These are phyloP conservation scores for Eucommia ulmoides DNA, from an alignment of 257 asterid species.

Conservation along the genomic window DNA sequence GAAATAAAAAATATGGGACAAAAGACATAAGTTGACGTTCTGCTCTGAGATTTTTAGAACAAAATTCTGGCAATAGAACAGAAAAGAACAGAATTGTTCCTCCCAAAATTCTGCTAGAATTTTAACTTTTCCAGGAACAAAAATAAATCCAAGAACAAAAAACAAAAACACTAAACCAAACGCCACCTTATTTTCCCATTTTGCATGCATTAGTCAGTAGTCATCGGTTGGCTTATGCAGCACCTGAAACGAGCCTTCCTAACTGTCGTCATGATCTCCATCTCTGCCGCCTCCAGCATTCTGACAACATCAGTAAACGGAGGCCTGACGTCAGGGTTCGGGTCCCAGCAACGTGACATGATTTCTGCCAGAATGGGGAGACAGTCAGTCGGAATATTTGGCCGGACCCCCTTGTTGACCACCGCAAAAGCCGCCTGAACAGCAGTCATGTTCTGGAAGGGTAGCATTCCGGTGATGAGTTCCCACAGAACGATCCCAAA, in stretches of 20 bases:
- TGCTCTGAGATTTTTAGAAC: too few relatives aligned
- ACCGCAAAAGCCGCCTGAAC: constrained; percentile 98
- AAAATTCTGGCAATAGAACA: too few relatives aligned
- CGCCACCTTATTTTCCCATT: too few relatives aligned
- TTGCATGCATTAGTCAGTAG: constrained; percentile 46
- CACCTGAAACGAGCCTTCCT: constrained; percentile 98
- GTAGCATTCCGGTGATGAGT: constrained; percentile 93
- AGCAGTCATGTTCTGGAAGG: constrained; percentile 95
- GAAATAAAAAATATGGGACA: too few relatives aligned
- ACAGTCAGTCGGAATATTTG: constrained; percentile 66
- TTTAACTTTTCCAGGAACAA: too few relatives aligned
- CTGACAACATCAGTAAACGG: constrained; percentile 72
- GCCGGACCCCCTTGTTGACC: constrained; percentile 91
- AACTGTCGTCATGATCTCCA: constrained; percentile 71
- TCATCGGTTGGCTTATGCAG: constrained; percentile 86
- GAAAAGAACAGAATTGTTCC: too few relatives aligned
- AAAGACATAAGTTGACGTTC: too few relatives aligned
- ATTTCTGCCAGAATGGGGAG: constrained; percentile 69
- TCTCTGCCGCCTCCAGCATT: constrained; percentile 93
- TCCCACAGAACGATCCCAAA: constrained; percentile 98
- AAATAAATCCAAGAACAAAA: too few relatives aligned
- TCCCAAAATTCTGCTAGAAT: too few relatives aligned
- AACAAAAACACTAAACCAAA: too few relatives aligned
- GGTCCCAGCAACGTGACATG: constrained; percentile 95
- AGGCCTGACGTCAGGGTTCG: constrained; percentile 75